Base-by-base conservation (phyloP, 805 yeast species). In the Kodamaea laetipori region DNA sequence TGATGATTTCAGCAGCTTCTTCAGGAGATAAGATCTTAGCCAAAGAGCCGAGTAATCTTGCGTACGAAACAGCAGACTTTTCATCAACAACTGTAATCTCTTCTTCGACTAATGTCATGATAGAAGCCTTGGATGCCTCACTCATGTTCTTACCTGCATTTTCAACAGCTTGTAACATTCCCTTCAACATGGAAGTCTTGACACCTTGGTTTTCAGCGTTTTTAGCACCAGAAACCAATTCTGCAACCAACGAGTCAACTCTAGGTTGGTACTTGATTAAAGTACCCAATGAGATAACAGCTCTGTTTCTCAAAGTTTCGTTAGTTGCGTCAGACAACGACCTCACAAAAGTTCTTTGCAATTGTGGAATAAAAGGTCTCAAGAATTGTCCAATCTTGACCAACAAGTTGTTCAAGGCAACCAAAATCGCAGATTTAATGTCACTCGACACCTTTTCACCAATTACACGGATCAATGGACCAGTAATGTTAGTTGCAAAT, bases 391-490 rank as follows among this genome's bases (percentile, higher is more conserved):
- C 97, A 54, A 92, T 86, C 71, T 89, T 86, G 17, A 69, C 68
- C 56, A 94, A 81, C 58, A 95, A 70, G 50, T 78, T 78, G 58
- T 85, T 86, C 63, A 95, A 76, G 1, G 98, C 95, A 49, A 77
- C 75, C 57, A 94, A 74, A 53, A 95, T 92, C n/a, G 96, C 96
- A 27, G 96, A 84, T 73, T 94, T 94, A 54, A 94, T 88, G 53
- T 90, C 96, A 48, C 95, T 77, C 12, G 84, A 78, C 52, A 88
- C 92, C 64, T 96, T 82, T 66, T 94, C 99, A 58, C 99, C 99
- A 59, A 92, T 87, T 44, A 92, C 96, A 75, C 99, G 89, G 67
- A 94, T 94, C 59, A 94, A 76, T 30, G 99, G 99, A 68, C 99
- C 99, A 19, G 97, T 90, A 50, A 95, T 88, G 19, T 82, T 81